These are phyloP conservation scores for Opeltia flavorubescens DNA, from an alignment of 495 filamentous ascomycete genomes.

Conservation along the genomic window DNA sequence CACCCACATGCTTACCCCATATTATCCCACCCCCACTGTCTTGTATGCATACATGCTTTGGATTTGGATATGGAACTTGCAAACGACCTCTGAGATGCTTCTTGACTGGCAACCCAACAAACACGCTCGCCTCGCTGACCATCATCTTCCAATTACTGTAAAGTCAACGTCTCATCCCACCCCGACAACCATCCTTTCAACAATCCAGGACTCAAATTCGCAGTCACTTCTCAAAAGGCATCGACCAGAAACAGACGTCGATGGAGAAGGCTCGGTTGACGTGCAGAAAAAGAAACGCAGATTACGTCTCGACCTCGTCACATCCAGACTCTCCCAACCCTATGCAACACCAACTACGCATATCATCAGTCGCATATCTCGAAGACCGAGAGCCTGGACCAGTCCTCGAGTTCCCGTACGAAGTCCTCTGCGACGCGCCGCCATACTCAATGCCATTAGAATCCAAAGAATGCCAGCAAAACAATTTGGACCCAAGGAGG, in stretches of 20 bases:
- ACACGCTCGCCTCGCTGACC: not conserved
- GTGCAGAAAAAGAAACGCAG: constrained; percentile 52
- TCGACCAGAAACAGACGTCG: constrained; percentile 45
- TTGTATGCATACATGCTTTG: not conserved
- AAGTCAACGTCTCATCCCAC: not conserved
- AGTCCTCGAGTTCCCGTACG: constrained; percentile 23
- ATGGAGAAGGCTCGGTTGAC: constrained; percentile 35
- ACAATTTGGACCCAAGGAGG: constrained; percentile 4
- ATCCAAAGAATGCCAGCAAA: constrained; percentile 20
- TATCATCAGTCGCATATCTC: constrained; percentile 43
- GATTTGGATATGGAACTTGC: not conserved
- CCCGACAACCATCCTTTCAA: not conserved
- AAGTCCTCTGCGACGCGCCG: constrained; percentile 36
- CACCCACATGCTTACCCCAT: constrained; percentile 2
- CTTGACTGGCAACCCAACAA: constrained; percentile 7
- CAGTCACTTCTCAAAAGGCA: constrained; percentile 31
- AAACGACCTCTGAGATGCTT: constrained; percentile 6
- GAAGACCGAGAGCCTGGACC: constrained; percentile 43
- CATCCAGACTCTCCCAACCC: constrained; percentile 51
- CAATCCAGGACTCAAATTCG: not conserved
- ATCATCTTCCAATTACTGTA: not conserved
- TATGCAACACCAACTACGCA: constrained; percentile 56
- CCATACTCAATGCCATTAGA: constrained; percentile 39
- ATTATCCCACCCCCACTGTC: not conserved
- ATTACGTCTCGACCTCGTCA: constrained; percentile 46